phyloP scores from a whole-genome alignment of 2,329 filamentous ascomycete genomes.

The Sclerotinia borealis region DNA sequence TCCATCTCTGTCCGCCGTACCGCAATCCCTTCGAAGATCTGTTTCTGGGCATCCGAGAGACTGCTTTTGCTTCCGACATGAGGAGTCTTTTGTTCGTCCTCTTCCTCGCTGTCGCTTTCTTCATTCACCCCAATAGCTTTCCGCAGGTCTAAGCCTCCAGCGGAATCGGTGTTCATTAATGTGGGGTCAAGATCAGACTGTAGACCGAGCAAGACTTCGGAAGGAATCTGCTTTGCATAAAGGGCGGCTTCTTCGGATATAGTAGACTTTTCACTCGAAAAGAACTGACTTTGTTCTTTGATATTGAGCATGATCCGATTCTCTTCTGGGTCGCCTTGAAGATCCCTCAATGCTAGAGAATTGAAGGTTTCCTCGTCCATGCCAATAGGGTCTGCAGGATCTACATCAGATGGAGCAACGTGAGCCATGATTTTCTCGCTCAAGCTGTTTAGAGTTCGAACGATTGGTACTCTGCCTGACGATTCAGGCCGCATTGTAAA shows the following conservation, averaged over 20 bases:
- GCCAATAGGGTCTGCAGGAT: slow-evolving; percentile 57
- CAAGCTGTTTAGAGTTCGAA: slow-evolving; percentile 80
- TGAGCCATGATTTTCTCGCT: slow-evolving; percentile 92
- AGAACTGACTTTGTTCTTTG: slow-evolving; percentile 79
- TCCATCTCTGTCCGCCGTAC: slow-evolving; percentile 56
- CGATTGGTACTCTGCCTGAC: slow-evolving; percentile 75
- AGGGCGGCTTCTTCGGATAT: slow-evolving; percentile 34
- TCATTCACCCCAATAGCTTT: slow-evolving; percentile 63
- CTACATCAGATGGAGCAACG: slow-evolving; percentile 71
- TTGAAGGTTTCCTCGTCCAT: slow-evolving; percentile 69
- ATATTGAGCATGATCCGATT: slow-evolving; percentile 79
- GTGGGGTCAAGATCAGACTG: slow-evolving; percentile 50
- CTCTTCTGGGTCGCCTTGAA: slow-evolving; percentile 67
- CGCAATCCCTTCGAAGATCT: slow-evolving; percentile 59
- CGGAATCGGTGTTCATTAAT: slow-evolving; percentile 41
- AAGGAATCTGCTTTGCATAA: slow-evolving; percentile 65
- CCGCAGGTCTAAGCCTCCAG: slow-evolving; percentile 54
- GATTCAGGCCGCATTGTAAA: slow-evolving; percentile 78
- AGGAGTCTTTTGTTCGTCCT: slow-evolving; percentile 44
- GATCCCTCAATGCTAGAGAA: slow-evolving; percentile 71
- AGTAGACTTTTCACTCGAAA: slow-evolving; percentile 50
- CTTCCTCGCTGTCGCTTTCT: slow-evolving; percentile 62
- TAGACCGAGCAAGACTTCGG: slow-evolving; percentile 59
- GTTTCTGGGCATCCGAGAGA: slow-evolving; percentile 56
- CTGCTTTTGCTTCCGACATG: slow-evolving; percentile 67